Conservation (phyloP, 176 grass and related monocot species). For the Pharus latifolius region DNA sequence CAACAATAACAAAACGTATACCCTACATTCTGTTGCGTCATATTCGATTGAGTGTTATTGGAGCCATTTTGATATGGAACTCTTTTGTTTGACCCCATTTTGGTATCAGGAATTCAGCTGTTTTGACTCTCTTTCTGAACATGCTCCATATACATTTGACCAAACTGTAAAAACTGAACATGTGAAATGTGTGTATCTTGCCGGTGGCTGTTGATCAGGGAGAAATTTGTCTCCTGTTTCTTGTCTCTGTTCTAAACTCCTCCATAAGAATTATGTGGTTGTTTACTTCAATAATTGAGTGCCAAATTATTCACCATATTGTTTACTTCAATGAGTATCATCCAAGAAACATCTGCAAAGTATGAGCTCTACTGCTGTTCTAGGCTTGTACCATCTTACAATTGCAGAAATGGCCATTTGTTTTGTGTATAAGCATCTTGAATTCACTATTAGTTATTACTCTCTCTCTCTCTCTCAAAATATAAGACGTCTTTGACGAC, state of each 20-base stretch:
- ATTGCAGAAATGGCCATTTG: too few species aligned
- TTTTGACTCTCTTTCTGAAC: not conserved
- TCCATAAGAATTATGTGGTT: not conserved
- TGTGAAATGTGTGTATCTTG: not conserved
- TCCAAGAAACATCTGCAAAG: too few species aligned
- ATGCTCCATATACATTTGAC: not conserved
- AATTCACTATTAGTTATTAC: too few species aligned
- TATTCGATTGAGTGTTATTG: not conserved
- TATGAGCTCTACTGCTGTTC: too few species aligned
- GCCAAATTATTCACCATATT: too few species aligned
- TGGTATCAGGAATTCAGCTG: not conserved
- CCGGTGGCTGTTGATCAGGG: not conserved
- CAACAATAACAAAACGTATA: slow-evolving; percentile 26
- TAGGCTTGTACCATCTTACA: too few species aligned
- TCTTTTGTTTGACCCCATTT: not conserved
- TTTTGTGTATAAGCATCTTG: too few species aligned
- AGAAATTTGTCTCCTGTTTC: not conserved
- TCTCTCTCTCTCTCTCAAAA: too few species aligned
- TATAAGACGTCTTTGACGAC: too few species aligned
- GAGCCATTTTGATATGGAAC: slow-evolving; percentile 17
- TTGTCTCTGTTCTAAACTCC: not conserved
- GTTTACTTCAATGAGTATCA: too few species aligned
- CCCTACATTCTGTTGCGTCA: not conserved
- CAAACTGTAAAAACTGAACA: not conserved
- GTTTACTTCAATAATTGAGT: not conserved